These are phyloP conservation scores for Monosporascus ibericus DNA, from an alignment of 2,329 filamentous ascomycete genomes.

Conservation along the genomic window DNA sequence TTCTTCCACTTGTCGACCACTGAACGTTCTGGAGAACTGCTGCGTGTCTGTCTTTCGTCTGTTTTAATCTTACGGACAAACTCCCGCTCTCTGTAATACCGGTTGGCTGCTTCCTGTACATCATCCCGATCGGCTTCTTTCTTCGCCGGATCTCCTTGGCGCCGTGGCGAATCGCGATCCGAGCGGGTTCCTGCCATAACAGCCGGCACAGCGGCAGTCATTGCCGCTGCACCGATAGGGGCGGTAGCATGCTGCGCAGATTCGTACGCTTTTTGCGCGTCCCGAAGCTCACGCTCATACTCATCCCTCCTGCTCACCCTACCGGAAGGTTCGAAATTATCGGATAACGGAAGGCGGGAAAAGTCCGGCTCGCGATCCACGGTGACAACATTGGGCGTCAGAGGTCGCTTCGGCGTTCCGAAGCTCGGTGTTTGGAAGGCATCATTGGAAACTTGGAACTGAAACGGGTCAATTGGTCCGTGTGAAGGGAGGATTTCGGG, in stretches of 20 bases:
- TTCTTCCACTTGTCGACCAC: conserved; percentile 50
- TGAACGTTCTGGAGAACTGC: conserved; percentile 44
- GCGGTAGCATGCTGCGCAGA: conserved; percentile 42
- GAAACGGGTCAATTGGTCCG: conserved; percentile 48
- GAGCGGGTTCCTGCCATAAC: conserved; percentile 31
- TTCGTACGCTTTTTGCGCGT: conserved; percentile 38
- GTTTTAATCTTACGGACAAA: conserved; percentile 48
- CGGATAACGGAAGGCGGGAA: conserved; percentile 21
- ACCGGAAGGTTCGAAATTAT: conserved; percentile 25
- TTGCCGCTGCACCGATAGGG: conserved; percentile 40
- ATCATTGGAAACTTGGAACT: conserved; percentile 49
- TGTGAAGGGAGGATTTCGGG: conserved; percentile 18
- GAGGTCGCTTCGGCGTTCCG: conserved; percentile 33
- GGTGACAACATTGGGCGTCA: conserved; percentile 46
- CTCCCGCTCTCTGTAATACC: conserved; percentile 49
- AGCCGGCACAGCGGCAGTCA: conserved; percentile 40
- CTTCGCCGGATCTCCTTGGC: conserved; percentile 40
- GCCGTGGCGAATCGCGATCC: conserved; percentile 18
- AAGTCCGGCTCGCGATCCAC: conserved; percentile 49
- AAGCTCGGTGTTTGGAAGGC: conserved; percentile 41
- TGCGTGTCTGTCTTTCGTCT: conserved; percentile 48
- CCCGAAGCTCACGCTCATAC: conserved; percentile 40
- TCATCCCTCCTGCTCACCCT: conserved; percentile 45
- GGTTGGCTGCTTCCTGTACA: conserved; percentile 52
- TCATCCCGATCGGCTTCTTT: conserved; percentile 54